Base-by-base conservation (phyloP, 495 filamentous ascomycete species). In the Xylaria grammica region DNA sequence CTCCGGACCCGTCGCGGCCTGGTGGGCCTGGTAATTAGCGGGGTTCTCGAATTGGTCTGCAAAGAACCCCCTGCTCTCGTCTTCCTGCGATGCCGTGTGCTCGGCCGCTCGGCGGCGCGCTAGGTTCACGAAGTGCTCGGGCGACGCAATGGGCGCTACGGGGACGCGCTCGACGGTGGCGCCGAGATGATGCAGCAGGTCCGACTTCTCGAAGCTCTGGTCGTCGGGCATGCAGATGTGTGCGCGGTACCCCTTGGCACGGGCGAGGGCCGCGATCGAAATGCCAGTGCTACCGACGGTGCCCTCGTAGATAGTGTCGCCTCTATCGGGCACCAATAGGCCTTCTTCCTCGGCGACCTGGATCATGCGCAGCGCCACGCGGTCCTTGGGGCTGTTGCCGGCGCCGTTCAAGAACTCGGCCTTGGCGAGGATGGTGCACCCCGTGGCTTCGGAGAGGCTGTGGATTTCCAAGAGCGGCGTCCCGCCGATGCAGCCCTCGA, bases 171-270 rank as follows among this genome's bases (percentile, higher is more conserved):
- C 92, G 13, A 98, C 93, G 19, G 86, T 86, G 6, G 95, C 96
- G 66, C 95, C 96, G 11, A 99, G 87, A 72, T 94, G 93, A 65
- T 90, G 85, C 15, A 99, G 88, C 22, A 98, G 85, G 63, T 91
- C 86, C 10, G 91, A 92, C 70, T 99, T 99, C 75, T 98, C 95
- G 55, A 81, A 81, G 55, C 88, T 87, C 78, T 96, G 91, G 81
- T 99, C 95, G 70, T 91, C 86, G 38, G 95, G 96, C 92, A 99
- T 97, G 82, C 92, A 97, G 67, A 99, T 99, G 75, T 98, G 90
- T 6, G 93, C 92, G 44, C 90, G 82, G 75, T 97, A 98, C 19
- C 96, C 96, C 67, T 88, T 86, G 20, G 95, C 94, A 65, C 93
- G 84, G 40, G 91, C 92, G 50, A 99, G 83, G 2, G 90, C 89